Percentiles rank a stretch among this genome's conserved stretches.
phyloP scores from a whole-genome alignment of 2,329 filamentous ascomycete species.

The Alternaria hordeiaustralica region DNA sequence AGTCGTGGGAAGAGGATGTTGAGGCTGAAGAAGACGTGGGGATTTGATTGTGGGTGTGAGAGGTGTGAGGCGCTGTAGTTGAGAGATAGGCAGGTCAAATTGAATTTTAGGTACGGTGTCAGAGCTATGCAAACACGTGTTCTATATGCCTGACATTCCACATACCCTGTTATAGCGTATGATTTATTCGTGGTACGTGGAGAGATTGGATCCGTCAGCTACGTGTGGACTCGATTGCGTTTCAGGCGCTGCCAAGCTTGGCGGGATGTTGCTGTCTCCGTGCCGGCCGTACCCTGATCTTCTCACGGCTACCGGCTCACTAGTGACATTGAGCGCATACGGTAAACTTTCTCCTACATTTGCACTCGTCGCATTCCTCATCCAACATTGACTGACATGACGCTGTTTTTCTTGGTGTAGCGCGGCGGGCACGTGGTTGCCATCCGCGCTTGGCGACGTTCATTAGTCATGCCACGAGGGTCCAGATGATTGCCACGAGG shows the following conservation, averaged over 20 bases:
- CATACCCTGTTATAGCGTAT: background rate
- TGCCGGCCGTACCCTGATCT: background rate
- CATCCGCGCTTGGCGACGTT: background rate
- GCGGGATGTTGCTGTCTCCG: background rate
- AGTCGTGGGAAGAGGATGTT: constrained; percentile 45
- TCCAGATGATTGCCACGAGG: constrained; percentile 1
- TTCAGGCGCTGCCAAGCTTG: background rate
- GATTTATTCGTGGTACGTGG: background rate
- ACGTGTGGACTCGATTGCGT: background rate
- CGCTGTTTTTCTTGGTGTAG: background rate
- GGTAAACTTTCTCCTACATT: background rate
- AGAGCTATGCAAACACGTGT: background rate
- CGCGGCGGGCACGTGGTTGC: background rate
- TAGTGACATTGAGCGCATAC: background rate
- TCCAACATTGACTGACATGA: background rate
- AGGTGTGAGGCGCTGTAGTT: constrained; percentile 40
- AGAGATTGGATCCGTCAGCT: background rate
- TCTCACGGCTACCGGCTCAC: background rate
- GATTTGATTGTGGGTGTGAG: constrained; percentile 54
- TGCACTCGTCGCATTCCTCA: background rate
- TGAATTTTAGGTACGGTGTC: background rate
- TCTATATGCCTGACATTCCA: background rate
- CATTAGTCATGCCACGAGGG: background rate
- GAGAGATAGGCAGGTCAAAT: background rate
- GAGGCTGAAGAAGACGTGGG: constrained; percentile 52